Percentiles rank a stretch among this genome's conserved stretches.
Evolutionary conservation across 2,329 filamentous ascomycete species (phyloP).

Genomic region (Trichoderma atrobrunneum): DNA sequence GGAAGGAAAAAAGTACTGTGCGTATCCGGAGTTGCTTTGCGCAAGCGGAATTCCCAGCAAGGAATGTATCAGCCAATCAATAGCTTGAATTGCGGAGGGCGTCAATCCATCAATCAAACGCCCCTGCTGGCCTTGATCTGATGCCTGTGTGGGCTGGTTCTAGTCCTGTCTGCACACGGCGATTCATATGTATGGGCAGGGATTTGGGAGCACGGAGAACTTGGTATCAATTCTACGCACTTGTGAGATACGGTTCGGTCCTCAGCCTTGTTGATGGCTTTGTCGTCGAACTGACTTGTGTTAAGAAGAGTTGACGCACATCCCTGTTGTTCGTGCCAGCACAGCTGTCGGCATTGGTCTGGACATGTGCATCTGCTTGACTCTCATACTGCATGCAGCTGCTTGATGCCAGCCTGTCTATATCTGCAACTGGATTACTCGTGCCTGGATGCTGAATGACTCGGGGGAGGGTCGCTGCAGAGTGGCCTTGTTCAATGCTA

Average conservation of each 20-base stretch:
- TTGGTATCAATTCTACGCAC: not conserved
- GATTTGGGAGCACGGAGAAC: not conserved
- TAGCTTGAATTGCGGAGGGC: not conserved
- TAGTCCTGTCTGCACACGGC: not conserved
- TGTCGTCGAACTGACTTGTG: not conserved
- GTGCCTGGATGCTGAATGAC: slow-evolving; percentile 13
- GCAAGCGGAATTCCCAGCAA: slow-evolving; percentile 3
- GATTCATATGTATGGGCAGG: not conserved
- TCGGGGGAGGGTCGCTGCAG: slow-evolving; percentile 1
- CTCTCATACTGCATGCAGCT: not conserved
- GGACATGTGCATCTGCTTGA: not conserved
- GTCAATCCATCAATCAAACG: not conserved
- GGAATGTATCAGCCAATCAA: not conserved
- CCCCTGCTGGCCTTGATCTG: not conserved
- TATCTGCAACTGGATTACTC: not conserved
- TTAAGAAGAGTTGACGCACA: not conserved
- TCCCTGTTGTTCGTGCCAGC: slow-evolving; percentile 3
- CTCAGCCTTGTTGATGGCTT: not conserved
- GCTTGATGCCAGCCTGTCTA: not conserved
- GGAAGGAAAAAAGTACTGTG: not conserved
- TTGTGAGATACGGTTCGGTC: not conserved
- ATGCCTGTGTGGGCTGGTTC: not conserved
- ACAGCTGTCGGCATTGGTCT: not conserved
- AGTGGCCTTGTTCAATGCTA: not conserved
- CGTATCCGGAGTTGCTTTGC: not conserved